Conservation (phyloP, 768 basidiomycete species). For the Boletus pseudopeckii region DNA sequence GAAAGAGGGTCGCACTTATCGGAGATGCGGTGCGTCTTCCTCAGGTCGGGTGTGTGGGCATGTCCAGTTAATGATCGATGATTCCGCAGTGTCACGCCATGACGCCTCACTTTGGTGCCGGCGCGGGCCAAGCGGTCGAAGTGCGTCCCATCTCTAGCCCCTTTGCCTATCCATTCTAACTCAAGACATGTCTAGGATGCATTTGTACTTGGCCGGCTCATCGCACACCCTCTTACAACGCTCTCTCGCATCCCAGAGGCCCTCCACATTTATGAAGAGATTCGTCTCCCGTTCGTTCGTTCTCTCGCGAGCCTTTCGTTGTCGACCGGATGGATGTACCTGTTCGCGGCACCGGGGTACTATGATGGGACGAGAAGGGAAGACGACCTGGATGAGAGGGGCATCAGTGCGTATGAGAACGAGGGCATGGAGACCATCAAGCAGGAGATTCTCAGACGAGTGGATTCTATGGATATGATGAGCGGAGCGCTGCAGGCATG, state of each 20-base stretch:
- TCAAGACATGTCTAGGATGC: conserved; percentile 9
- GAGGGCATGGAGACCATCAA: conserved; percentile 17
- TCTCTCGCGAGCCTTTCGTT: conserved; percentile 15
- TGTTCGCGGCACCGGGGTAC: conserved; percentile 16
- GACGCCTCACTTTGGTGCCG: conserved; percentile 21
- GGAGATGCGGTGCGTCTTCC: conserved; percentile 46
- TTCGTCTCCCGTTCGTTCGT: conserved; percentile 16
- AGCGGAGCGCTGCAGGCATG: conserved; percentile 10
- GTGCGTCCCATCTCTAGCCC: conserved; percentile 2
- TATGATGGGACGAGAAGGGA: conserved; percentile 22
- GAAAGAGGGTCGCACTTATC: conserved; percentile 40
- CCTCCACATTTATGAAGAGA: conserved; percentile 12
- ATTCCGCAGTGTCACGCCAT: conserved; percentile 22
- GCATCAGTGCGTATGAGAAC: conserved; percentile 9
- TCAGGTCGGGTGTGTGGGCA: neutral
- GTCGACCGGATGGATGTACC: conserved; percentile 16
- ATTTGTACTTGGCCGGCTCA: conserved; percentile 22
- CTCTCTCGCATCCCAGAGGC: conserved; percentile 1
- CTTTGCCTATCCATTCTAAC: neutral
- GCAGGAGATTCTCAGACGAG: conserved; percentile 10
- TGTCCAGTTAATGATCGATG: neutral
- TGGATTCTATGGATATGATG: conserved; percentile 11
- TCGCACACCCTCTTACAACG: conserved; percentile 18
- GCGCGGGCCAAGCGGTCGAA: conserved; percentile 26
- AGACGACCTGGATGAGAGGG: conserved; percentile 7